Evolutionary conservation across 352 stramenopile species (phyloP).

Genomic region (Pythium inflatum): DNA sequence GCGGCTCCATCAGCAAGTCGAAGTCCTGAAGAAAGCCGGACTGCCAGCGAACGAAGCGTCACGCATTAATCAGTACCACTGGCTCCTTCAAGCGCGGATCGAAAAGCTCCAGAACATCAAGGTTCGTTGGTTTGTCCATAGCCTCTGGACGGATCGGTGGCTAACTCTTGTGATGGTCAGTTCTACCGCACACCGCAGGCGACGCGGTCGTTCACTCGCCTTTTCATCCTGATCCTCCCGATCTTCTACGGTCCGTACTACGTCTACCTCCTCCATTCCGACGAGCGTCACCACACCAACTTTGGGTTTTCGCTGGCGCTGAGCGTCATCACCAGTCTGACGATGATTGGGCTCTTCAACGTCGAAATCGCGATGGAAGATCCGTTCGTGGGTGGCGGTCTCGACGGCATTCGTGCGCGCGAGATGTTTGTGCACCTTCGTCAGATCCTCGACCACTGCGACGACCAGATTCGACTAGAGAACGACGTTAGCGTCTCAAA

Average conservation of each 20-base stretch:
- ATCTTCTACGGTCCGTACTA: constrained; percentile 90
- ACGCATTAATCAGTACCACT: constrained; percentile 90
- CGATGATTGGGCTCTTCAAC: constrained; percentile 90
- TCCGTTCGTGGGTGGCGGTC: constrained; percentile 66
- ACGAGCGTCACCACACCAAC: constrained; percentile 56
- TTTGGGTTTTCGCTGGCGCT: constrained; percentile 81
- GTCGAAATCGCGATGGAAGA: constrained; percentile 85
- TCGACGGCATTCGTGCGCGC: constrained; percentile 70
- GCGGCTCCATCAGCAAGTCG: constrained; percentile 70
- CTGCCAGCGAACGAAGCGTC: constrained; percentile 84
- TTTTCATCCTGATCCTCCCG: constrained; percentile 86
- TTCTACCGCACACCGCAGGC: constrained; percentile 88
- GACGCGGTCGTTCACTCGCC: constrained; percentile 80
- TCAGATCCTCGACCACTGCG: constrained; percentile 55
- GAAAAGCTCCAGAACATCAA: constrained; percentile 88
- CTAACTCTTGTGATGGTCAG: constrained; percentile 19
- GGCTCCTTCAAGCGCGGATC: constrained; percentile 80
- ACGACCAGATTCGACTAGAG: constrained; percentile 36
- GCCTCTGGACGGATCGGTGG: too few species aligned
- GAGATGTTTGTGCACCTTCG: constrained; percentile 59
- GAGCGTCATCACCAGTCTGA: constrained; percentile 76
- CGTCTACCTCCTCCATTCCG: constrained; percentile 70
- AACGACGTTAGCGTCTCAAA: neutral
- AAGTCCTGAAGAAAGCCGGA: constrained; percentile 71
- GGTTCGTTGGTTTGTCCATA: too few species aligned